phyloP scores from a whole-genome alignment of 306 rosid species.

The Vicia sativa region DNA sequence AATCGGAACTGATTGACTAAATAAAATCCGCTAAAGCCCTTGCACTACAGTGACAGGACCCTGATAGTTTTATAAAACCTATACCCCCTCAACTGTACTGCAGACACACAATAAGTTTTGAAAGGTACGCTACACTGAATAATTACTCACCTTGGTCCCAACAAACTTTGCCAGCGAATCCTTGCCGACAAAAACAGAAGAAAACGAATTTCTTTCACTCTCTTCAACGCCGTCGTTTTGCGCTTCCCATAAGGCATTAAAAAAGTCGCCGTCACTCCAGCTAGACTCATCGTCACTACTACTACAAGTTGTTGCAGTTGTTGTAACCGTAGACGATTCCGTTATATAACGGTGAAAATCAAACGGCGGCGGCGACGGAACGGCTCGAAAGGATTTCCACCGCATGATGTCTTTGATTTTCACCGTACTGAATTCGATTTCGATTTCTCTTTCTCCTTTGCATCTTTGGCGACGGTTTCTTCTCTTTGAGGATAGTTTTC shows the following conservation, averaged over 20 bases:
- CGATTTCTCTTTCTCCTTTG: constrained; percentile 18
- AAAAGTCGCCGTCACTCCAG: constrained; percentile 88
- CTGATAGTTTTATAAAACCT: too few relatives aligned
- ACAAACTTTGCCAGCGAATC: constrained; percentile 30
- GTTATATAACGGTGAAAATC: constrained; percentile 31
- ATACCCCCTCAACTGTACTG: background rate
- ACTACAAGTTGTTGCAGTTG: constrained; percentile 40
- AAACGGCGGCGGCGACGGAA: constrained; percentile 47
- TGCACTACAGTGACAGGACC: too few relatives aligned
- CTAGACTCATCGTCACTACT: constrained; percentile 53
- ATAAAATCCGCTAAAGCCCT: too few relatives aligned
- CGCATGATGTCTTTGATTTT: constrained; percentile 78
- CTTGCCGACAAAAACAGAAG: constrained; percentile 61
- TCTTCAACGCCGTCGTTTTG: constrained; percentile 41
- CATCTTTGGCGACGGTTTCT: constrained; percentile 5
- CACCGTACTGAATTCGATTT: constrained; percentile 38
- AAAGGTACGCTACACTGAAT: constrained; percentile 39
- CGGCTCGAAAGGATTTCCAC: constrained; percentile 70
- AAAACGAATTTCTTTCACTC: constrained; percentile 37
- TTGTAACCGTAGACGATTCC: constrained; percentile 34
- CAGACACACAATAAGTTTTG: constrained; percentile 31
- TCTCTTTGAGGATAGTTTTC: constrained; percentile 41
- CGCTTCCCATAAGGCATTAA: constrained; percentile 46
- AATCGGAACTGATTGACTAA: too few relatives aligned
- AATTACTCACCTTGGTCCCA: constrained; percentile 55